A percentile compares a stretch with the other conserved stretches of the same genome.
phyloP scores from a whole-genome alignment of 495 filamentous ascomycete species.

The Penicillium parvum region DNA sequence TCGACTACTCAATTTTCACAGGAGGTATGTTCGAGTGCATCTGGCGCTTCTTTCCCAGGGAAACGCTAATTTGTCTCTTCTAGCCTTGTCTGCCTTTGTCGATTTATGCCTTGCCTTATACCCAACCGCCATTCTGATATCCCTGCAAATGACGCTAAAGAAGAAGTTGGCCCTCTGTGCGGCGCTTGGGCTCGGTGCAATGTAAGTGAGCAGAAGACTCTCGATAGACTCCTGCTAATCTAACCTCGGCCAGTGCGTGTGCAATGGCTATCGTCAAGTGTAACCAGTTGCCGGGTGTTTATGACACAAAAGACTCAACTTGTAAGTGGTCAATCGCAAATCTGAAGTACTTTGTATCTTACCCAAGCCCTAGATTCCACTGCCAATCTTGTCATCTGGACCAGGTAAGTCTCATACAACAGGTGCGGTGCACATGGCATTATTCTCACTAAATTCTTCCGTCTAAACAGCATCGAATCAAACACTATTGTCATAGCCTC shows the following conservation, averaged over 20 bases:
- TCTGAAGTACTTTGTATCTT: background rate
- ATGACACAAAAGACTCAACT: constrained; percentile 32
- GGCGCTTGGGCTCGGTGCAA: no score
- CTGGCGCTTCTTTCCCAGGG: no score
- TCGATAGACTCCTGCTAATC: no score
- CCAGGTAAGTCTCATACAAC: constrained; percentile 38
- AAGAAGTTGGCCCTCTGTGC: no score
- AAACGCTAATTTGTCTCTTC: no score
- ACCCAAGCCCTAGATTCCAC: constrained; percentile 19
- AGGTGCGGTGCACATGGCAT: background rate
- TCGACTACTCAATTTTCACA: no score
- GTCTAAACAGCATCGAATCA: constrained; percentile 37
- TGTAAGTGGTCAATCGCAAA: constrained; percentile 21
- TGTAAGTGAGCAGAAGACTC: no score
- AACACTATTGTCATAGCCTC: constrained; percentile 46
- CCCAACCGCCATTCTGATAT: no score
- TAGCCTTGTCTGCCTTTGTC: no score
- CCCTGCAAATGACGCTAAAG: no score
- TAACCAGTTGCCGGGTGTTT: constrained; percentile 33
- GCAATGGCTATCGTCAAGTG: constrained; percentile 37
- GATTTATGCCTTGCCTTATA: no score
- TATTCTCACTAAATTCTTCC: background rate
- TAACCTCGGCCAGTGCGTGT: constrained; percentile 7
- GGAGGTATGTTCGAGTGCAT: no score
- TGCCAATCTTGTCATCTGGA: constrained; percentile 42